Evolutionary conservation across 2,329 filamentous ascomycete species (phyloP), one percentile per base, ranked within the genome.

Genomic region (Chaetomiaceae sp.): DNA sequence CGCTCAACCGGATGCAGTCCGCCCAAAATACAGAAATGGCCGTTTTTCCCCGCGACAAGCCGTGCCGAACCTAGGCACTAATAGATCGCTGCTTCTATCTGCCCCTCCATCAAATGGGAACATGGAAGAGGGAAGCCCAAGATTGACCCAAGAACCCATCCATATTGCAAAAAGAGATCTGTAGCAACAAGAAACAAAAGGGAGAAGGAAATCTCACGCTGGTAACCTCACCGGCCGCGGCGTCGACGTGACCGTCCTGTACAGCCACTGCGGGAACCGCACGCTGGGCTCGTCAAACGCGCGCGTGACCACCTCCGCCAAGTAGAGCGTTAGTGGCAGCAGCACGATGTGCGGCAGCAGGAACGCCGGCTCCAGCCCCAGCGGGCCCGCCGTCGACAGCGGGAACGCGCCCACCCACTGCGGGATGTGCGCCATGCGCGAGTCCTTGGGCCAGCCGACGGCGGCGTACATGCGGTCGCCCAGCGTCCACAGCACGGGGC

Each of bases 401-500:
- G 72, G 70, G 29, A 83, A 68, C 24, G 64, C 68, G 56, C 81
- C 68, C 22, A 76, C 68, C 80, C 81, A 83, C 3, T 68, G 62
- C 0, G 76, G 70, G 27, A 83, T 70, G 20, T 72, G 63, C 14
- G 68, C 57, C 12, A 68, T 57, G 51, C 81, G 72, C 8, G 65
- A 63, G 1, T 72, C 66, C 46, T 70, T 70, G 9, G 62, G 58
- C 66, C 75, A 79, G 2, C 82, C 81, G 0, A 71, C 69, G 3
- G 79, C 76, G 2, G 75, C 70, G 59, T 85, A 85, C 0, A 86
- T 29, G 35, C 81, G 66, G 56, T 86, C 78, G 2, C 78, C 80
- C 1, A 83, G 48, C 0, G 69, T 72, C 71, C 70, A 78, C 0
- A 84, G 64, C 1, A 84, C 60, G 0, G 79, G 79, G 0, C 79